phyloP scores from a whole-genome alignment of 2,329 filamentous ascomycete species.

The Ascochyta fabae region DNA sequence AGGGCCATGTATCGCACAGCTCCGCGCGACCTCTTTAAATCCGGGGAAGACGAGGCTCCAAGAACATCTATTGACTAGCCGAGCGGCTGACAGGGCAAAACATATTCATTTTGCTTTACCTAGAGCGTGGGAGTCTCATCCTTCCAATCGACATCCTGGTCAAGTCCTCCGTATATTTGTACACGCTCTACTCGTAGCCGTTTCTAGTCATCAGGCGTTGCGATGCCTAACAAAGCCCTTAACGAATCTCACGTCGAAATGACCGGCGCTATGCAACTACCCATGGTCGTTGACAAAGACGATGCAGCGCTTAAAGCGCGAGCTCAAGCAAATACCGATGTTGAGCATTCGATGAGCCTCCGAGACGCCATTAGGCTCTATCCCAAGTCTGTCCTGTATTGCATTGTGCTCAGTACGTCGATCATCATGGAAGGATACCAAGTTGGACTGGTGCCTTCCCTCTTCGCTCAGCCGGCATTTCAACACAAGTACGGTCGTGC shows the following conservation, averaged over 20 bases:
- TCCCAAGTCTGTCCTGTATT: slow-evolving; percentile 82
- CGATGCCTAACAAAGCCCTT: neutral
- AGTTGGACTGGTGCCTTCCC: slow-evolving; percentile 76
- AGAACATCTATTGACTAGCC: too few relatives aligned
- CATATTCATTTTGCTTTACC: neutral
- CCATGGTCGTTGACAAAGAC: neutral
- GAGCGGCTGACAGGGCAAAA: too few relatives aligned
- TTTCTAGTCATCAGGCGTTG: neutral
- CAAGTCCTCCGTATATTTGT: neutral
- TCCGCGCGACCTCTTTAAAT: neutral
- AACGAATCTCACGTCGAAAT: neutral
- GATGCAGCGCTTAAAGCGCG: neutral
- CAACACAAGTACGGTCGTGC: slow-evolving; percentile 48
- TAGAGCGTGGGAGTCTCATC: neutral
- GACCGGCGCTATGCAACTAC: neutral
- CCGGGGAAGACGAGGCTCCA: neutral
- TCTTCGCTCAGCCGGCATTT: slow-evolving; percentile 61
- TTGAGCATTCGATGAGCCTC: slow-evolving; percentile 47
- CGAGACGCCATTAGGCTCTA: slow-evolving; percentile 76
- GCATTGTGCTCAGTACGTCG: slow-evolving; percentile 78
- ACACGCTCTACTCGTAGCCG: too few relatives aligned
- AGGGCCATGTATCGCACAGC: too few relatives aligned
- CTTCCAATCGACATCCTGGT: neutral
- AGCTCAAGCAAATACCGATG: slow-evolving; percentile 5
- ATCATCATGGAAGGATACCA: slow-evolving; percentile 92